A percentile compares a stretch with the other conserved stretches of the same genome.
These are phyloP conservation scores for Microdochium paspali DNA, from an alignment of 2,329 filamentous ascomycete species.

Conservation along the genomic window DNA sequence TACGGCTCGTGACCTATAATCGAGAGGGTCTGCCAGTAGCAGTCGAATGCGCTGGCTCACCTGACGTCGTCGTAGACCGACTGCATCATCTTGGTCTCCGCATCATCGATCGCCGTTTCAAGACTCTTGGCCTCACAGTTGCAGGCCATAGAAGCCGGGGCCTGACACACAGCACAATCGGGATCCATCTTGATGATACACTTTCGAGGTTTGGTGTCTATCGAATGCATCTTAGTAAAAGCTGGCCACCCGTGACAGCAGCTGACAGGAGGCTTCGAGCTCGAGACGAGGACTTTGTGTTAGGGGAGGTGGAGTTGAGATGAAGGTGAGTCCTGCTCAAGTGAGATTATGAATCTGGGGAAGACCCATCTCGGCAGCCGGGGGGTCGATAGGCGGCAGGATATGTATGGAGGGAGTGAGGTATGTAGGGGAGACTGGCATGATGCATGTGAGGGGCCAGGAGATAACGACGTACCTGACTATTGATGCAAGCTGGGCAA, in stretches of 20 bases:
- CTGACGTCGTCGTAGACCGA: constrained; percentile 53
- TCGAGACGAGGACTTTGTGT: not conserved
- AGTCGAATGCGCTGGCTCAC: constrained; percentile 30
- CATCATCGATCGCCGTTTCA: constrained; percentile 52
- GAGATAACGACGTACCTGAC: not conserved
- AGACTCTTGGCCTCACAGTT: constrained; percentile 59
- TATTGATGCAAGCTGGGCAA: not conserved
- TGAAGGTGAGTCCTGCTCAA: not conserved
- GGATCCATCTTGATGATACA: constrained; percentile 55
- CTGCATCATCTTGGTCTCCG: constrained; percentile 55
- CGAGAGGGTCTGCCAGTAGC: constrained; percentile 1
- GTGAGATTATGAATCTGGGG: not conserved
- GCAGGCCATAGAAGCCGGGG: constrained; percentile 48
- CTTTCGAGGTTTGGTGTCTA: constrained; percentile 35
- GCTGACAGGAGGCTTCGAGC: constrained; percentile 11
- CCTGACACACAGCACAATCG: constrained; percentile 58
- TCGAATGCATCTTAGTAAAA: constrained; percentile 42
- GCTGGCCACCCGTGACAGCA: constrained; percentile 17
- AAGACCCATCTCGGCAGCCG: not conserved
- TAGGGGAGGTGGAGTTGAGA: not conserved
- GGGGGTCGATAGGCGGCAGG: not conserved
- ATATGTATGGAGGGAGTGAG: not conserved
- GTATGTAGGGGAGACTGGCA: not conserved
- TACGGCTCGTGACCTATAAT: no score
- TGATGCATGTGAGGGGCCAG: not conserved